Evolutionary conservation across 352 stramenopile genomes (phyloP), one percentile per base, ranked within the genome.

Genomic region (Thalassiosira hispida): DNA sequence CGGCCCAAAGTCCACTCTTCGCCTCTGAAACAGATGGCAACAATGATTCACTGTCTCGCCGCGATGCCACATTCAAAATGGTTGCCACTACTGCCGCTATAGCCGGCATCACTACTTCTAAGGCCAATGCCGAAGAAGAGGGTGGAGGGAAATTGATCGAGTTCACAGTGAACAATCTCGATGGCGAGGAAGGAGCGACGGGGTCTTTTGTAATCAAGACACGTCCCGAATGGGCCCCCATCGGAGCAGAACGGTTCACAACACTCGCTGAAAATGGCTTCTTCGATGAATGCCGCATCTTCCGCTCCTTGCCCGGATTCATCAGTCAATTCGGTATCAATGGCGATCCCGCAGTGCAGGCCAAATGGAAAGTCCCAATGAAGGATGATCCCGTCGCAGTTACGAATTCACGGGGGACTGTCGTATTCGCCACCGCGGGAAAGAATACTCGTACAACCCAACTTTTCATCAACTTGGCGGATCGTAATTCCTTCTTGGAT

Each of bases 391-490:
- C 79, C 8, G 86, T 92, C 11, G 72, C 66, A 29, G 75, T 82
- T 67, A 90, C 73, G 16, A 95, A 95, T 81, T 76, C 62, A 40
- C 38, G 88, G 57, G 90, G 91, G 16, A 95, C 86, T 8, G 40
- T 97, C 0, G 90, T 92, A 1, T 97, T 95, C 73, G 94, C 94
- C 16, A 96, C 85, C 1, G 83, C 89, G 16, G 93, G 93, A 22
- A 71, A 77, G 2, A 94, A 96, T 70, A 95, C 92, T n/a, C 79
- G 94, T 38, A 96, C 92, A 18, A 94, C 83, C 11, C 94, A 97
- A 71, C 56, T 97, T 29, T 97, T 97, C 68, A 91, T 97, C 57
- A 97, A 97, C 56, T 60, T 74, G 20, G 53, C 8, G 35, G 59
- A 83, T 59, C 60, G 70, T 25, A 95, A 95, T 73, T 73, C 62